phyloP scores from a whole-genome alignment of 2,329 filamentous ascomycete genomes.

The Periconia sp. region DNA sequence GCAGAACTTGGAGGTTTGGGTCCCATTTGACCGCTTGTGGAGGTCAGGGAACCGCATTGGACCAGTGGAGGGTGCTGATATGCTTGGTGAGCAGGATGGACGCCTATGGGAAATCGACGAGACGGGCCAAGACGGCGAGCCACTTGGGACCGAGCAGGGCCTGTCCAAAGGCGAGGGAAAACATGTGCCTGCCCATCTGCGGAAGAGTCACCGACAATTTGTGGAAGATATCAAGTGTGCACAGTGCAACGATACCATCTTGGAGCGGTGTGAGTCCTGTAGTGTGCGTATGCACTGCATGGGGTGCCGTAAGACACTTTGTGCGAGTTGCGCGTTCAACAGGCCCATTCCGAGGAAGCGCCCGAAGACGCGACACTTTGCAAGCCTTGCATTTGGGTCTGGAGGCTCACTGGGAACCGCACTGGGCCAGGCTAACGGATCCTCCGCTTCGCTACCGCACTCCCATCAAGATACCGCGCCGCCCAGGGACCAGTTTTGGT shows the following conservation, averaged over 20 bases:
- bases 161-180: slow-evolving; percentile 54
- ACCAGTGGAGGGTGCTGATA: slow-evolving; percentile 35
- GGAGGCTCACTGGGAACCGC: slow-evolving; percentile 26
- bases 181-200: slow-evolving; percentile 55
- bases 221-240: slow-evolving; percentile 57
- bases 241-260: slow-evolving; percentile 55
- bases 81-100: slow-evolving; percentile 48
- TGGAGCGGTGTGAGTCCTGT: slow-evolving; percentile 62
- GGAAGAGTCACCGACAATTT: slow-evolving; percentile 56
- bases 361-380: slow-evolving; percentile 41
- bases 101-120: slow-evolving; percentile 60
- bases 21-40: slow-evolving; percentile 64
- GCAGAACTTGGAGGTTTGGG: slow-evolving; percentile 61
- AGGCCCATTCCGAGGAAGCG: slow-evolving; percentile 51
- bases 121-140: slow-evolving; percentile 57
- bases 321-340: slow-evolving; percentile 62
- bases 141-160: slow-evolving; percentile 53
- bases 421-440: slow-evolving; percentile 32
- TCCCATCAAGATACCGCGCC: slow-evolving; percentile 21
- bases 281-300: slow-evolving; percentile 64
- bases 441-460: slow-evolving; percentile 25
- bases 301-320: slow-evolving; percentile 62
- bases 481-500: slow-evolving; percentile 54
- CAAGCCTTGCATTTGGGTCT: slow-evolving; percentile 38
- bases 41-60: slow-evolving; percentile 61